A percentile compares a stretch with the other conserved stretches of the same genome.
Conservation (phyloP, 108 stramenopile genomes). For the Ochromonas danica region DNA sequence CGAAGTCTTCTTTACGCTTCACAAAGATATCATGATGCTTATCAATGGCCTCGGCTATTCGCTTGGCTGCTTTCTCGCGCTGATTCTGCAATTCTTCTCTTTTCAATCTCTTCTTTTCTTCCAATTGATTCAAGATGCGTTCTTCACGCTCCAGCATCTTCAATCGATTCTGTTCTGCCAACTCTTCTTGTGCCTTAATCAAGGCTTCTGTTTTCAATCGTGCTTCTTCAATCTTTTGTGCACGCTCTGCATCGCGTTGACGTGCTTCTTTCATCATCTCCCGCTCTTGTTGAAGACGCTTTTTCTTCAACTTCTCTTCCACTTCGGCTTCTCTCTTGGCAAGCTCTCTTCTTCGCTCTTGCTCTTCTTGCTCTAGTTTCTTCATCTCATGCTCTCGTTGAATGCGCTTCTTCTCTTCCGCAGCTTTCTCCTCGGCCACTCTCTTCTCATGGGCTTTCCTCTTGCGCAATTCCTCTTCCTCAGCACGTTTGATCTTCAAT, state of each 20-base stretch:
- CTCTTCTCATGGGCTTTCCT: slow-evolving; percentile 26
- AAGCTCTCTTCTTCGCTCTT: background rate
- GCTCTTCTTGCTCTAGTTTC: background rate
- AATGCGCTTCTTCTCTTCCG: background rate
- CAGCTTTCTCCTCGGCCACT: slow-evolving; percentile 26
- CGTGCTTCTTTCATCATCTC: slow-evolving; percentile 11
- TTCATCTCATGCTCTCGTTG: background rate
- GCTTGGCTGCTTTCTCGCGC: slow-evolving; percentile 20
- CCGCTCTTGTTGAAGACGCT: background rate
- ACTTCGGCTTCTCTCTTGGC: slow-evolving; percentile 19
- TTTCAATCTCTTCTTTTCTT: slow-evolving; percentile 28
- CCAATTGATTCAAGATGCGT: slow-evolving; percentile 6
- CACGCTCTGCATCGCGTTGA: background rate
- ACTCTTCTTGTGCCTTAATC: slow-evolving; percentile 26
- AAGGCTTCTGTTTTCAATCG: slow-evolving; percentile 22
- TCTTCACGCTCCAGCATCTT: slow-evolving; percentile 29
- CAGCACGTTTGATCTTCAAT: slow-evolving; percentile 23
- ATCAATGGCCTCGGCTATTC: slow-evolving; percentile 10
- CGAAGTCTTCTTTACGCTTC: background rate
- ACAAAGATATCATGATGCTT: background rate
- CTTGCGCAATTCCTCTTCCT: slow-evolving; percentile 24
- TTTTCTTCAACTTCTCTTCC: slow-evolving; percentile 28
- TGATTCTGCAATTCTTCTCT: background rate
- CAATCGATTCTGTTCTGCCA: slow-evolving; percentile 32
- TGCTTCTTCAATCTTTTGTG: slow-evolving; percentile 26